Evolutionary conservation across 192 early-diverging fungal genomes (phyloP).

Genomic region (Coemansia sp.): DNA sequence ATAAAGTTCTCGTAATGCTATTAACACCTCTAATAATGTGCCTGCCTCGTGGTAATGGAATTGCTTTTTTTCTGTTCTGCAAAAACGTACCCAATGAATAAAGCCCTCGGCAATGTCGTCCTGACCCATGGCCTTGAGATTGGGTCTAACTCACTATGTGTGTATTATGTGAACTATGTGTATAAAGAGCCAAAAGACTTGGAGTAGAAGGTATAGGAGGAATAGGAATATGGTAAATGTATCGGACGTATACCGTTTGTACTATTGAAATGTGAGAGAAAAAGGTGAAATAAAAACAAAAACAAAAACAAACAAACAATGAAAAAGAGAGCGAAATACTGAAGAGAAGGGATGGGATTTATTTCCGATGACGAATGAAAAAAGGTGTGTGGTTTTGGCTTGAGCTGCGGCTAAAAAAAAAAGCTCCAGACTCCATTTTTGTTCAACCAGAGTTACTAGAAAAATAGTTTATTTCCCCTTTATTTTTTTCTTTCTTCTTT

Average conservation of each 20-base stretch:
- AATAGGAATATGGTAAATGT: background rate
- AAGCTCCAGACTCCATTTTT: background rate
- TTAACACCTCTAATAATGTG: no score
- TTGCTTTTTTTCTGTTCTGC: background rate
- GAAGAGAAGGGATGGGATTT: no score
- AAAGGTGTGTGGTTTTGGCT: background rate
- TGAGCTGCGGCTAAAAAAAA: background rate
- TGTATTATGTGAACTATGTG: background rate
- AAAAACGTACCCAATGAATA: constrained; percentile 48
- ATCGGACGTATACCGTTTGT: no score
- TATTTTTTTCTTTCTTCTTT: background rate
- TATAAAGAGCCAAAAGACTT: background rate
- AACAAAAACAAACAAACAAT: background rate
- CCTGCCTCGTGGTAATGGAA: background rate
- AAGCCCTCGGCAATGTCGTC: constrained; percentile 52
- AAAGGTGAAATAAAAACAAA: background rate
- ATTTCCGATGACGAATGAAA: background rate
- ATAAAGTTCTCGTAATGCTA: no score
- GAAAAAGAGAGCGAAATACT: background rate
- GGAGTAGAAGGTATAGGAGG: background rate
- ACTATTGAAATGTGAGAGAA: no score
- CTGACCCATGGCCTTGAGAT: constrained; percentile 30
- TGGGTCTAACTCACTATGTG: background rate
- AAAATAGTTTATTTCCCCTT: background rate
- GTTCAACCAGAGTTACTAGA: background rate